A percentile compares a stretch with the other conserved stretches of the same genome.
Conservation (phyloP, 768 basidiomycete genomes). For the Nevesoporus exiguus region DNA sequence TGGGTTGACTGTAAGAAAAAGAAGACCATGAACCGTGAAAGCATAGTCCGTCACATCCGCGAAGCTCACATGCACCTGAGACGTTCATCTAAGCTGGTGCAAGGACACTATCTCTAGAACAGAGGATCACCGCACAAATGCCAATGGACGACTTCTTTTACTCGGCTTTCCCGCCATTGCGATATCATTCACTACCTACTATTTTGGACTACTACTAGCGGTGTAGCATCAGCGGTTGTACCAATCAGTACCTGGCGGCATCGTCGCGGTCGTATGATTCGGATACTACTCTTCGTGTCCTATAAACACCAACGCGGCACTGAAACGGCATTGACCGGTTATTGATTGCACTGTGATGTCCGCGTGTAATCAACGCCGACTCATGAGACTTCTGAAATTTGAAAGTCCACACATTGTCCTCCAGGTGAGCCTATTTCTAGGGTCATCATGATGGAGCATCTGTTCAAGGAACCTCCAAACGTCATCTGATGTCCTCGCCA, state of each 20-base stretch:
- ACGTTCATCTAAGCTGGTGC: slow-evolving; percentile 1
- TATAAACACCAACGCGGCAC: slow-evolving; percentile 7
- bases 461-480: slow-evolving; percentile 6
- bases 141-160: not conserved
- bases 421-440: not conserved
- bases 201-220: no score
- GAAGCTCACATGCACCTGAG: slow-evolving; percentile 15
- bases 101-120: no score
- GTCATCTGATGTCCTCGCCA: not conserved
- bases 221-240: no score
- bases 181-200: no score
- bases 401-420: not conserved
- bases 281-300: not conserved
- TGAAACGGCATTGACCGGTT: slow-evolving; percentile 15
- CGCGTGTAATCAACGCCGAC: not conserved
- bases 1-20: slow-evolving; percentile 12
- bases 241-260: not conserved
- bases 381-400: no score
- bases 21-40: slow-evolving; percentile 18
- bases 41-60: slow-evolving; percentile 15
- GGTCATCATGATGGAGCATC: not conserved
- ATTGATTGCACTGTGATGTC: slow-evolving; percentile 14
- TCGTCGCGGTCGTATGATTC: not conserved
- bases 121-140: not conserved
- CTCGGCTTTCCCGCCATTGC: not conserved